phyloP scores from a whole-genome alignment of 2,329 filamentous ascomycete species.

The Monilinia laxa region DNA sequence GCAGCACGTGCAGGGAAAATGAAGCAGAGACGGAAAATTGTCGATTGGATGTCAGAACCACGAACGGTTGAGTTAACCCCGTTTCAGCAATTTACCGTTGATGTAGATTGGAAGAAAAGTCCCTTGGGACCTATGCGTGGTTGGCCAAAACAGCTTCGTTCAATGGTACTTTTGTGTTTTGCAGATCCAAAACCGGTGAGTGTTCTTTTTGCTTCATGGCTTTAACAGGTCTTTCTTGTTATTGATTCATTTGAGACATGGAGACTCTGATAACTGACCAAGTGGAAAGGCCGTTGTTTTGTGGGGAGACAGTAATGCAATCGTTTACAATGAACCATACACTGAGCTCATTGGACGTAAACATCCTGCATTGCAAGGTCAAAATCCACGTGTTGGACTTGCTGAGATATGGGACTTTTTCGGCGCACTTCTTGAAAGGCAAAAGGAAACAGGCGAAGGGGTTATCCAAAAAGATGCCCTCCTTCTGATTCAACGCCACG shows the following conservation, averaged over 20 bases:
- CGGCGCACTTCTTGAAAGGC: conserved; percentile 62
- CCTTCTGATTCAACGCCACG: background rate
- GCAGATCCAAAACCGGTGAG: conserved; percentile 62
- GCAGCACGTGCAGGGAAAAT: background rate
- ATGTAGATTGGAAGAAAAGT: conserved; percentile 69
- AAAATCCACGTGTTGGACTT: conserved; percentile 54
- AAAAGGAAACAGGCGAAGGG: conserved; percentile 67
- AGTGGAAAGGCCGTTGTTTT: conserved; percentile 61
- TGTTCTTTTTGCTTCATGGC: background rate
- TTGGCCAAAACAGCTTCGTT: conserved; percentile 69
- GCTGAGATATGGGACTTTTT: conserved; percentile 71
- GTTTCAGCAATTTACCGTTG: conserved; percentile 38
- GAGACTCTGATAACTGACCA: background rate
- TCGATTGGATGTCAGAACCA: conserved; percentile 33
- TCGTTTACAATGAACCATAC: conserved; percentile 72
- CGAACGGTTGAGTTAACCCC: conserved; percentile 26
- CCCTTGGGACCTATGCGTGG: conserved; percentile 66
- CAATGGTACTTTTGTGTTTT: conserved; percentile 79
- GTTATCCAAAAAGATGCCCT: conserved; percentile 79
- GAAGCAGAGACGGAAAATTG: conserved; percentile 22
- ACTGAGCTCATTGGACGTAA: conserved; percentile 70
- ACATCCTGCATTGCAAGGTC: conserved; percentile 67
- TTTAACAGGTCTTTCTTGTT: background rate
- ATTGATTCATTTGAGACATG: background rate
- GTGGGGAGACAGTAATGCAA: conserved; percentile 65